phyloP scores from a whole-genome alignment of 257 asterid genomes.

The Handroanthus guayacan region DNA sequence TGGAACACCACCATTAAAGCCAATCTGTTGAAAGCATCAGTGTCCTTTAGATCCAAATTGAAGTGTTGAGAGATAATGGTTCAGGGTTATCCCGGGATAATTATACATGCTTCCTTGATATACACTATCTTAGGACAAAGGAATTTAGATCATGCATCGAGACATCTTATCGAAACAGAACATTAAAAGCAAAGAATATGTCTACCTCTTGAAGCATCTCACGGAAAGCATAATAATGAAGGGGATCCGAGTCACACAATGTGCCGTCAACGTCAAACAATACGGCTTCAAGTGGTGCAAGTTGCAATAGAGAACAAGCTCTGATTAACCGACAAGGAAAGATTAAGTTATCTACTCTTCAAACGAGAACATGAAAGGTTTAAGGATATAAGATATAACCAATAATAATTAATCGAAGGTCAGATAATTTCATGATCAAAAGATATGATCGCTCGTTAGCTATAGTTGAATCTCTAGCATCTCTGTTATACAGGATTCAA shows the following conservation, averaged over 20 bases:
- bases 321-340: slow-evolving; percentile 53
- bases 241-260: slow-evolving; percentile 90
- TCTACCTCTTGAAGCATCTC: slow-evolving; percentile 80
- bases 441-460: not conserved
- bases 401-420: not conserved
- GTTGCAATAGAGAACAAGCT: slow-evolving; percentile 55
- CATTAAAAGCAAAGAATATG: slow-evolving; percentile 12
- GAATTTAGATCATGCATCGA: not conserved
- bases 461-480: slow-evolving; percentile 14
- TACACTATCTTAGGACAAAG: not conserved
- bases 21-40: slow-evolving; percentile 61
- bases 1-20: slow-evolving; percentile 88
- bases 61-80: not conserved
- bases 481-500: slow-evolving; percentile 5
- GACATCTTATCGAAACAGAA: slow-evolving; percentile 3
- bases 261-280: slow-evolving; percentile 95
- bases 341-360: slow-evolving; percentile 32
- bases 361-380: not conserved
- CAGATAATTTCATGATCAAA: not conserved
- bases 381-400: slow-evolving; percentile 11
- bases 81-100: not conserved
- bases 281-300: slow-evolving; percentile 95
- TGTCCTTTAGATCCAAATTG: slow-evolving; percentile 13
- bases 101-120: not conserved
- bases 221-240: slow-evolving; percentile 73